A percentile compares a stretch with the other conserved stretches of the same genome.
Evolutionary conservation across 768 basidiomycete genomes (phyloP).

Genomic region (Hypholoma sublateritium): DNA sequence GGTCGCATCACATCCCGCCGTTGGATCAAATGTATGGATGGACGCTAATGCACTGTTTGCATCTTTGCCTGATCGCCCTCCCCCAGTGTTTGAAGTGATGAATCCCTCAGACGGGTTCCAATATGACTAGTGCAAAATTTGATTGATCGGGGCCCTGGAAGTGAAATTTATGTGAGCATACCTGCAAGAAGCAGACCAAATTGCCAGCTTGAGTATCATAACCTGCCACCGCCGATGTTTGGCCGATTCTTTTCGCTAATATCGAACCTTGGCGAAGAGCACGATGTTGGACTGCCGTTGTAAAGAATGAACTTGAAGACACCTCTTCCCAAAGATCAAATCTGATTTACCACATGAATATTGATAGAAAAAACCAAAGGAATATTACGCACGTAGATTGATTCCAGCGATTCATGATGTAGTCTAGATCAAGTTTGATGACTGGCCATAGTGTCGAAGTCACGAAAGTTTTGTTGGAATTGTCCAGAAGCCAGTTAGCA

Average conservation of each 20-base stretch:
- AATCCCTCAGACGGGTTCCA: slow-evolving; percentile 66
- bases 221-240: slow-evolving; percentile 38
- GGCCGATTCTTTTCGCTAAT: slow-evolving; percentile 58
- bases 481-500: slow-evolving; percentile 61
- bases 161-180: slow-evolving; percentile 14
- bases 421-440: slow-evolving; percentile 73
- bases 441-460: slow-evolving; percentile 63
- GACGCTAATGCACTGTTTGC: slow-evolving; percentile 71
- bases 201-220: slow-evolving; percentile 62
- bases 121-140: slow-evolving; percentile 48
- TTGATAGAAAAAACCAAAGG: neutral
- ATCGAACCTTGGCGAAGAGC: slow-evolving; percentile 67
- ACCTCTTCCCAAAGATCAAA: slow-evolving; percentile 82
- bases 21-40: slow-evolving; percentile 72
- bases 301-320: slow-evolving; percentile 77
- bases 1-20: slow-evolving; percentile 67
- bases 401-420: slow-evolving; percentile 72
- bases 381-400: slow-evolving; percentile 47
- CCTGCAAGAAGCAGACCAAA: slow-evolving; percentile 76
- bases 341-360: slow-evolving; percentile 25
- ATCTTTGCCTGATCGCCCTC: slow-evolving; percentile 74
- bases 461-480: slow-evolving; percentile 52
- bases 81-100: slow-evolving; percentile 76
- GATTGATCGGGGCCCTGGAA: neutral
- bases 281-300: slow-evolving; percentile 75